phyloP scores from a whole-genome alignment of 768 basidiomycete genomes.

The Lactifluus echinatus region DNA sequence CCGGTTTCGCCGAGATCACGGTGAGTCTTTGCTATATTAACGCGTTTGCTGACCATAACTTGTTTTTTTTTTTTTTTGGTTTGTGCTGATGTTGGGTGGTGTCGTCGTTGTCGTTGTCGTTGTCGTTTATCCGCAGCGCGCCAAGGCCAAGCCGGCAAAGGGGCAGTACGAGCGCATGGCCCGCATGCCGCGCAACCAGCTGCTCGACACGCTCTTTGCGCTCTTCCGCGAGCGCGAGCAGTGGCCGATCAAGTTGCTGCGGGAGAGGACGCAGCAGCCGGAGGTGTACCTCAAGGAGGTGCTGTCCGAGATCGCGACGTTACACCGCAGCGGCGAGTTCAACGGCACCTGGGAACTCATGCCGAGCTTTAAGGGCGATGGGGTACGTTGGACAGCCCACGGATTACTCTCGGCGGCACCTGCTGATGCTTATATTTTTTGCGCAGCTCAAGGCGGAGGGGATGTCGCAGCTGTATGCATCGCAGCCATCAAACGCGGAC shows the following conservation, averaged over 20 bases:
- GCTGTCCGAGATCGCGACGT: constrained; percentile 61
- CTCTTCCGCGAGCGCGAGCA: constrained; percentile 71
- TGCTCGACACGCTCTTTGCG: constrained; percentile 73
- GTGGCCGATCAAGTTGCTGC: constrained; percentile 71
- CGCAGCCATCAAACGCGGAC: constrained; percentile 23
- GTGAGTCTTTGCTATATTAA: too few relatives aligned
- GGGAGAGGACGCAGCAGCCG: constrained; percentile 78
- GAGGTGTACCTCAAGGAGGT: constrained; percentile 83
- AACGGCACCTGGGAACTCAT: constrained; percentile 77
- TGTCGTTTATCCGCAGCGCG: constrained; percentile 36
- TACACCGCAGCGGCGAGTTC: constrained; percentile 73
- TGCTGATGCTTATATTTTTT: constrained; percentile 2
- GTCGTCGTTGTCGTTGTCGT: not conserved
- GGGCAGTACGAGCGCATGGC: constrained; percentile 81
- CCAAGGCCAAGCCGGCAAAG: constrained; percentile 58
- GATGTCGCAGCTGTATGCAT: constrained; percentile 24
- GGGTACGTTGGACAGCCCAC: constrained; percentile 32
- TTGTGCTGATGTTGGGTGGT: too few relatives aligned
- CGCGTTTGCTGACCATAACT: too few relatives aligned
- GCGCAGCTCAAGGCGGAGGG: constrained; percentile 29
- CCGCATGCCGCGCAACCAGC: constrained; percentile 84
- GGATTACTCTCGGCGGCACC: not conserved
- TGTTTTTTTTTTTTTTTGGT: too few relatives aligned
- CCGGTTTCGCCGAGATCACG: constrained; percentile 54
- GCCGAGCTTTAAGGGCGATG: constrained; percentile 58